These are phyloP conservation scores for Colletotrichum coccodes DNA, from an alignment of 2,329 filamentous ascomycete species.

Conservation along the genomic window DNA sequence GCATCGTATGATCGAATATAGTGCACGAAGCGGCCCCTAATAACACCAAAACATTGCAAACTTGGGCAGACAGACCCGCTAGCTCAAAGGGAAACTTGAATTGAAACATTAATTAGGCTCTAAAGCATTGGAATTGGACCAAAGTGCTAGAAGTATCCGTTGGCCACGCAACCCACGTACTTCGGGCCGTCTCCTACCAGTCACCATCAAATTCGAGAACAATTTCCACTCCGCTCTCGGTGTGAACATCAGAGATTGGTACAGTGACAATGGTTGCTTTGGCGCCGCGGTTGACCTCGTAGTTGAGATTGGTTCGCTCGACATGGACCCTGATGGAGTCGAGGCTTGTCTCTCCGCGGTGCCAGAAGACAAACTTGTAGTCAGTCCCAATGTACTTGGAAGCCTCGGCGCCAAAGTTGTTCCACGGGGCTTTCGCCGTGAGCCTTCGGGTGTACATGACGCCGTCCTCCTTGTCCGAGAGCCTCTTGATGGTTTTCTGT, in stretches of 20 bases:
- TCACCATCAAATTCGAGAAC: neutral
- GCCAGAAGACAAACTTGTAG: constrained; percentile 37
- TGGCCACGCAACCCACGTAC: no score
- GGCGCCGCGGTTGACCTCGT: neutral
- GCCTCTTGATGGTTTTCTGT: neutral
- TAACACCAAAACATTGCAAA: no score
- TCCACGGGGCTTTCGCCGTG: neutral
- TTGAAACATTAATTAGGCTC: no score
- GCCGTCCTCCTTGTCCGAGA: neutral
- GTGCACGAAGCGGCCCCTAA: no score
- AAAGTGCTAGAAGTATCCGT: no score
- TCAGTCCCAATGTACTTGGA: constrained; percentile 20
- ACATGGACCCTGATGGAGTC: neutral
- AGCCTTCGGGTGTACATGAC: neutral
- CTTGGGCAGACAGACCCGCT: no score
- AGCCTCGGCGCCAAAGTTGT: neutral
- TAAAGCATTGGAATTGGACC: no score
- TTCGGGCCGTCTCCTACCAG: neutral
- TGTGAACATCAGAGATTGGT: neutral
- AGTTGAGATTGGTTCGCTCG: neutral
- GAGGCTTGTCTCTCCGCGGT: constrained; percentile 8
- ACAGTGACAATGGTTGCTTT: neutral
- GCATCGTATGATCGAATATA: no score
- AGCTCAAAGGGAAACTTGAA: no score
- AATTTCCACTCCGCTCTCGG: neutral